A percentile compares a stretch with the other conserved stretches of the same genome.
phyloP scores from a whole-genome alignment of 306 rosid species.

The Sindora glabra region DNA sequence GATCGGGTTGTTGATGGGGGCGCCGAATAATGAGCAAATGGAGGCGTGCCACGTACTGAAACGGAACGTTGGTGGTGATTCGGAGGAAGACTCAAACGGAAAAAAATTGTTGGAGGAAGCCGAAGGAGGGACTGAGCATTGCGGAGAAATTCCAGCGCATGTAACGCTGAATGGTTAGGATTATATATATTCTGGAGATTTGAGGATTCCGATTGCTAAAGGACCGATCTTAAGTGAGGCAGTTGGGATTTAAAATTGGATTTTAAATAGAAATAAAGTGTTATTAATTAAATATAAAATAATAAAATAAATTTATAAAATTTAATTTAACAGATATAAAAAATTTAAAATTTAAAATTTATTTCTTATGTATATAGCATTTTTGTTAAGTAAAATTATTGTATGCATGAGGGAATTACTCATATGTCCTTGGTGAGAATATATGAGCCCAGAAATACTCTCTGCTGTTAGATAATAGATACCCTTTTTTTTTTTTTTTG shows the following conservation, averaged over 20 bases:
- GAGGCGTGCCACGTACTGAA: constrained; percentile 20
- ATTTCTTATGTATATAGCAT: too few relatives aligned
- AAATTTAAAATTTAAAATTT: too few relatives aligned
- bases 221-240: constrained; percentile 36
- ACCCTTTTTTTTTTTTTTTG: too few relatives aligned
- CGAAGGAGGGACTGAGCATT: neutral
- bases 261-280: too few relatives aligned
- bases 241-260: too few relatives aligned
- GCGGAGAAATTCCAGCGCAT: constrained; percentile 2
- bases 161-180: constrained; percentile 7
- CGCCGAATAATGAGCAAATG: constrained; percentile 26
- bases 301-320: too few relatives aligned
- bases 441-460: constrained; percentile 17
- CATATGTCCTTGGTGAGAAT: neutral
- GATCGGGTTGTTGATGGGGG: neutral
- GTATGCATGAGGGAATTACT: constrained; percentile 17
- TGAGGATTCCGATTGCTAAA: constrained; percentile 37
- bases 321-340: too few relatives aligned
- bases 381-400: constrained; percentile 39
- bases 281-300: too few relatives aligned
- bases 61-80: constrained; percentile 10
- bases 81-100: neutral
- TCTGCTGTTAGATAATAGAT: too few relatives aligned
- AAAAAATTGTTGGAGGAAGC: neutral
- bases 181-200: constrained; percentile 20